Percentiles rank a stretch among this genome's conserved stretches.
Evolutionary conservation across 2,329 filamentous ascomycete genomes (phyloP).

Genomic region (Xylariaceae sp.): DNA sequence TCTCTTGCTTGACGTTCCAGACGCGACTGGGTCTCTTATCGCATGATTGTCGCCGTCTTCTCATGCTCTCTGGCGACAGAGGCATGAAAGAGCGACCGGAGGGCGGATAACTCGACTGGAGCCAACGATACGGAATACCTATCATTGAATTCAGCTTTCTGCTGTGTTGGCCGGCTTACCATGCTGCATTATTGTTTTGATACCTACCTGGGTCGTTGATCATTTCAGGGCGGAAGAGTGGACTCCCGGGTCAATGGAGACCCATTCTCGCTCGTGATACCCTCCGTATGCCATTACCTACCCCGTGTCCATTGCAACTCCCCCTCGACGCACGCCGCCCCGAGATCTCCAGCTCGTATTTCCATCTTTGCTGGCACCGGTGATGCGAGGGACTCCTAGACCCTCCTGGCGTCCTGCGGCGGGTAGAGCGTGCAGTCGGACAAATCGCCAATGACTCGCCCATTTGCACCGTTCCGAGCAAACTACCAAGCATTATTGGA

Average conservation of each 20-base stretch:
- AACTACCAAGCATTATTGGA: neutral
- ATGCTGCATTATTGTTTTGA: neutral
- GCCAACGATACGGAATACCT: neutral
- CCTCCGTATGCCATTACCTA: neutral
- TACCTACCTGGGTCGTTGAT: neutral
- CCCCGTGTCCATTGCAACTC: neutral
- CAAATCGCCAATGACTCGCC: neutral
- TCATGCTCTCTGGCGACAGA: neutral
- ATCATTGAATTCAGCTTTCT: neutral
- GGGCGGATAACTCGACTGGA: neutral
- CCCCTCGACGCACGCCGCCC: neutral
- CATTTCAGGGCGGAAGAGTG: neutral
- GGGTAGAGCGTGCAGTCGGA: neutral
- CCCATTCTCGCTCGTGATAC: neutral
- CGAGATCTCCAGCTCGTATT: neutral
- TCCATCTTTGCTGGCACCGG: neutral
- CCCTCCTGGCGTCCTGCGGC: neutral
- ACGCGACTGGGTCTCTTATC: neutral
- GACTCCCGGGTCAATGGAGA: neutral
- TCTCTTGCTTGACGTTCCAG: conserved; percentile 23
- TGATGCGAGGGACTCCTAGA: neutral
- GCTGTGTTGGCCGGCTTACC: neutral
- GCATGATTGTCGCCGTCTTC: neutral
- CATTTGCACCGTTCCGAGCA: neutral
- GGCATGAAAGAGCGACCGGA: too few relatives aligned